Base-by-base conservation (phyloP, 225 moss, liverwort and hornwort species). In the Bryoerythrophyllum caledonicum region DNA sequence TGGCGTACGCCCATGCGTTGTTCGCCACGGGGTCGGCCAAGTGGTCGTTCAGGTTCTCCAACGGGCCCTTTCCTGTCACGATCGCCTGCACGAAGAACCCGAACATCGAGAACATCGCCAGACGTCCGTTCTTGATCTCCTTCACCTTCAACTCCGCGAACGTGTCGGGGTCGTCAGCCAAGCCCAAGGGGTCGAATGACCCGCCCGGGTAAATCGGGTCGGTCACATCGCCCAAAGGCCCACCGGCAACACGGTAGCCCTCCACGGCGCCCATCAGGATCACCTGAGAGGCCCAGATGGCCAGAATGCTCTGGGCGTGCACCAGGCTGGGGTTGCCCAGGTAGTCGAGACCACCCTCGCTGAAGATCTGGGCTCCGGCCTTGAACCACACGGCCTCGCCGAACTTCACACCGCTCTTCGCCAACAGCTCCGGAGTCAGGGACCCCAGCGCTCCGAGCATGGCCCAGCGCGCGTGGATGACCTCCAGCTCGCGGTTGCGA, bases 231-330 rank as follows among this genome's bases (percentile, higher is more conserved):
- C 48, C 48, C 48, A 48, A 48, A 17, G 48, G 48, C 17, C 48
- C 48, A 1, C 48, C 48, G 2, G 48, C 48, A 48, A 48, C 48
- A 48, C 48, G 48, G 48, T 48, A 48, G 1, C 48, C 48, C 48
- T 48, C 48, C 48, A 48, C 48, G 48, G 48, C 48, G 48, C 48
- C 81, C 77, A 81, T 81, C 62, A 81, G 10, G 68, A 81, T 73
- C 63, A 81, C 81, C 73, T 81, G 81, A 16, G 0, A 1, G 0
- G 81, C 81, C 81, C 81, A 81, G 73, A 81, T 81, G 37, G 73
- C 81, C 73, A 81, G 9, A 35, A 91, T 91, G 78, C 91, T 91
- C 85, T 91, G 89, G 0, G 91, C 87, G 19, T 91, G 48, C 0
- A 48, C 0, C 5, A 48, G 48, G 48, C 48, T 48, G 1, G 48